These are phyloP conservation scores for Wallacemonas sp. DNA, from an alignment of 208 protist genomes.

Conservation along the genomic window DNA sequence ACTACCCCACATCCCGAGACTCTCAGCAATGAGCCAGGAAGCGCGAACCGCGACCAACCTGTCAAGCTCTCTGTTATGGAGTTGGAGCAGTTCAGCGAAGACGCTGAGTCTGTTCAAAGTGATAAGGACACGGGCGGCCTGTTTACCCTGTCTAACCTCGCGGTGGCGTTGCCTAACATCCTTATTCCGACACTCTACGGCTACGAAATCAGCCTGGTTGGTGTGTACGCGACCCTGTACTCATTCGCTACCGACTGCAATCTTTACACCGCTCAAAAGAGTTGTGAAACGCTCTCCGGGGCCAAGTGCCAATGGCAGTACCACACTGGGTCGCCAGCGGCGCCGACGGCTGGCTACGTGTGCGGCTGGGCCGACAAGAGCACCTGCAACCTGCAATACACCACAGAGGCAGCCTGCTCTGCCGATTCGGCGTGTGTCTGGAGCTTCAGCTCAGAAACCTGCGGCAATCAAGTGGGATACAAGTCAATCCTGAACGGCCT, in stretches of 20 bases:
- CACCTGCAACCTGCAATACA: slow-evolving; percentile 15
- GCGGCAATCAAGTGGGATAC: slow-evolving; percentile 25
- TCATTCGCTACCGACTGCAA: slow-evolving; percentile 34
- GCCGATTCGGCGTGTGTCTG: slow-evolving; percentile 19
- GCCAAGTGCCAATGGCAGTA: slow-evolving; percentile 16
- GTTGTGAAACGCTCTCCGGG: slow-evolving; percentile 15
- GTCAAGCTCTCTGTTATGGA: not conserved
- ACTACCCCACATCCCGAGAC: not conserved
- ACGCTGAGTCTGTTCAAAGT: not conserved
- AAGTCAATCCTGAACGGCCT: slow-evolving; percentile 25
- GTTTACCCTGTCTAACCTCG: no score
- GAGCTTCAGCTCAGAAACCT: slow-evolving; percentile 11
- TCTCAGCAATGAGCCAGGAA: not conserved
- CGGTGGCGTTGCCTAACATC: slow-evolving; percentile 3
- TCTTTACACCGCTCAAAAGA: slow-evolving; percentile 11
- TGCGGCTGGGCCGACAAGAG: slow-evolving; percentile 20
- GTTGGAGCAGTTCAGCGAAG: not conserved
- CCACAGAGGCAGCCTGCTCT: slow-evolving; percentile 7
- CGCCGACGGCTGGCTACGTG: slow-evolving; percentile 5
- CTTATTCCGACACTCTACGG: slow-evolving; percentile 23
- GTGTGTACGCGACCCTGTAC: slow-evolving; percentile 35
- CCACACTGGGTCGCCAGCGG: not conserved
- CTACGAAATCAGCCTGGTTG: slow-evolving; percentile 39
- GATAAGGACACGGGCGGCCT: no score
- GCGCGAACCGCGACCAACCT: not conserved